Conservation (phyloP, 352 stramenopile genomes). For the Pythium phragmitis region DNA sequence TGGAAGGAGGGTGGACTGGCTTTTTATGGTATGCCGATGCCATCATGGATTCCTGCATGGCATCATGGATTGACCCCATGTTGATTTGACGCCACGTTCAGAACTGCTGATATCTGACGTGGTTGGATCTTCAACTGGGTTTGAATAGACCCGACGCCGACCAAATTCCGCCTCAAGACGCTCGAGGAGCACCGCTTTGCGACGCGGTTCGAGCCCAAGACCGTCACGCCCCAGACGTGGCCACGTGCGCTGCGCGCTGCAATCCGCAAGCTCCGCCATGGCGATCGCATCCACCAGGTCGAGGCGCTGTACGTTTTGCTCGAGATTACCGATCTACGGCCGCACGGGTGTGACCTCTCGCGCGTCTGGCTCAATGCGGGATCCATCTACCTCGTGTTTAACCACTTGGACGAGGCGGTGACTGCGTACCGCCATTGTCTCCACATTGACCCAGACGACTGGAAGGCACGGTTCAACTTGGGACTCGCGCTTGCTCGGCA, state of each 20-base stretch:
- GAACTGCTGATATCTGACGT: not conserved
- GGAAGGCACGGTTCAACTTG: slow-evolving; percentile 55
- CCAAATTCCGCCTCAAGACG: slow-evolving; percentile 41
- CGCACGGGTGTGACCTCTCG: slow-evolving; percentile 31
- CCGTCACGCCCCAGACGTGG: slow-evolving; percentile 47
- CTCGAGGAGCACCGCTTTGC: slow-evolving; percentile 54
- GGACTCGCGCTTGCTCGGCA: slow-evolving; percentile 44
- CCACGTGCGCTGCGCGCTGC: slow-evolving; percentile 30
- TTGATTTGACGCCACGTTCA: not conserved
- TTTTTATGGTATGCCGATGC: not conserved
- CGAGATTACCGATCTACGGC: slow-evolving; percentile 49
- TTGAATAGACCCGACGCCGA: not conserved
- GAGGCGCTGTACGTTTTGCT: slow-evolving; percentile 60
- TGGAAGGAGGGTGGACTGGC: not conserved
- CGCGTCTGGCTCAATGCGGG: slow-evolving; percentile 50
- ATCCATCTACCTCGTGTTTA: slow-evolving; percentile 54
- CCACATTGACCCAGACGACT: slow-evolving; percentile 32
- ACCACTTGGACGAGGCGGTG: slow-evolving; percentile 49
- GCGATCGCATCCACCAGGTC: slow-evolving; percentile 34
- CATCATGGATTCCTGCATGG: no score
- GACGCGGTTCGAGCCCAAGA: slow-evolving; percentile 51
- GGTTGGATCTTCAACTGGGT: not conserved
- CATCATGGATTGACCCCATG: no score
- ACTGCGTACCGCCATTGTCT: slow-evolving; percentile 52
- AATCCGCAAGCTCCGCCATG: slow-evolving; percentile 28